Evolutionary conservation across 1,139 yeast species (phyloP).

Genomic region (Blastobotrys indianensis): DNA sequence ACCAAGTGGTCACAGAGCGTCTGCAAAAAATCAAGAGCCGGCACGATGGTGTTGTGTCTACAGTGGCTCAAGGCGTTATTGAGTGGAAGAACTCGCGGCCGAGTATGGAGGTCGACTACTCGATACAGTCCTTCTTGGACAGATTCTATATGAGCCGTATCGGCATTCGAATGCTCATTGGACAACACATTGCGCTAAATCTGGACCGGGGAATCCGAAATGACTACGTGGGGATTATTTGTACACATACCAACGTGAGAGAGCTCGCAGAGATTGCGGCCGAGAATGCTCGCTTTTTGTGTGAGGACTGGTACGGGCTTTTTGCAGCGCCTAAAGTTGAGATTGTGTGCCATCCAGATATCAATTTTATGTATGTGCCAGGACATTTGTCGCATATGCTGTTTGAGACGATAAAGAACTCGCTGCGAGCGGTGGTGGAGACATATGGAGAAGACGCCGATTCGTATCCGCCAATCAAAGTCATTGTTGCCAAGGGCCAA

Average conservation of each 20-base stretch:
- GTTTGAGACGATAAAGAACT: slow-evolving; percentile 78
- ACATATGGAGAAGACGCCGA: slow-evolving; percentile 54
- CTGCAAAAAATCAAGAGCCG: slow-evolving; percentile 68
- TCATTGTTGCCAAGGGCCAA: slow-evolving; percentile 83
- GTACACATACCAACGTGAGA: slow-evolving; percentile 71
- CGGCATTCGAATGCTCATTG: slow-evolving; percentile 84
- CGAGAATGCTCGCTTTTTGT: slow-evolving; percentile 78
- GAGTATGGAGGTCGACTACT: slow-evolving; percentile 36
- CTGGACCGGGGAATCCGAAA: slow-evolving; percentile 52
- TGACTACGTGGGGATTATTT: slow-evolving; percentile 77
- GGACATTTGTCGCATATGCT: slow-evolving; percentile 87
- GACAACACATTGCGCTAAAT: slow-evolving; percentile 79
- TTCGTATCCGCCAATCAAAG: slow-evolving; percentile 75
- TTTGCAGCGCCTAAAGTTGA: slow-evolving; percentile 79
- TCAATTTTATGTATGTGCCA: slow-evolving; percentile 81
- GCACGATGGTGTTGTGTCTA: slow-evolving; percentile 90
- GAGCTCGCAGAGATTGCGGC: slow-evolving; percentile 81
- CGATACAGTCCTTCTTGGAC: slow-evolving; percentile 74
- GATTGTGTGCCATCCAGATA: slow-evolving; percentile 62
- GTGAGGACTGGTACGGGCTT: slow-evolving; percentile 81
- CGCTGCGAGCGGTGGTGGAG: slow-evolving; percentile 80
- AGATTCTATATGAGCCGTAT: slow-evolving; percentile 81
- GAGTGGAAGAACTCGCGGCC: slow-evolving; percentile 60
- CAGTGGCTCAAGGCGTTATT: slow-evolving; percentile 87
- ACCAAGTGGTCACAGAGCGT: slow-evolving; percentile 58